phyloP scores from a whole-genome alignment of 1,284 basidiomycete species.

The Rhodotorula sp. region DNA sequence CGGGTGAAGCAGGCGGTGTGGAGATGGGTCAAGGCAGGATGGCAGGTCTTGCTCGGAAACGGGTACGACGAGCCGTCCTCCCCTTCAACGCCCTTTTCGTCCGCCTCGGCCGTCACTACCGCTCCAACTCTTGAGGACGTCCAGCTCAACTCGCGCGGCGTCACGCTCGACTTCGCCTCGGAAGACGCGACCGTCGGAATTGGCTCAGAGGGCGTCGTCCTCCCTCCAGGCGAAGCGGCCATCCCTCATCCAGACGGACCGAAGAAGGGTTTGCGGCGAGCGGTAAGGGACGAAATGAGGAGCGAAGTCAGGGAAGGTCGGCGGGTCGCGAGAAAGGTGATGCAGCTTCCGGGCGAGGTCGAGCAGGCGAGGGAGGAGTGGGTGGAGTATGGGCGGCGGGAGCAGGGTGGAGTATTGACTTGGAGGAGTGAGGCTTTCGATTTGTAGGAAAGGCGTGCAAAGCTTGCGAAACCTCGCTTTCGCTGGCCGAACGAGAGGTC shows the following conservation, averaged over 20 bases:
- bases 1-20: not conserved
- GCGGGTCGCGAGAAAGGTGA: not conserved
- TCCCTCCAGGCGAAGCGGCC: slow-evolving; percentile 4
- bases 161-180: slow-evolving; percentile 22
- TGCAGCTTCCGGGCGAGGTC: slow-evolving; percentile 11
- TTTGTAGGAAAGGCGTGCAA: not conserved
- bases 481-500: no score
- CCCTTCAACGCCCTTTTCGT: not conserved
- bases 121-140: not conserved
- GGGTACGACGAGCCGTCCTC: no score
- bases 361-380: slow-evolving; percentile 4
- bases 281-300: slow-evolving; percentile 6
- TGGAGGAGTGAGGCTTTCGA: slow-evolving; percentile 27
- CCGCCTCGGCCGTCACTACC: no score
- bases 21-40: slow-evolving; percentile 15
- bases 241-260: slow-evolving; percentile 9
- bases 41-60: slow-evolving; percentile 4
- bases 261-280: slow-evolving; percentile 9
- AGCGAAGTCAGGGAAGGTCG: slow-evolving; percentile 6
- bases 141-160: slow-evolving; percentile 24
- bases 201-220: slow-evolving; percentile 27
- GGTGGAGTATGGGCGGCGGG: not conserved
- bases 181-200: slow-evolving; percentile 15
- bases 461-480: no score
- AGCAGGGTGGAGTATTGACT: not conserved